A percentile compares a stretch with the other conserved stretches of the same genome.
These are phyloP conservation scores for Salix brachista DNA, from an alignment of 345 rosid genomes.

Conservation along the genomic window DNA sequence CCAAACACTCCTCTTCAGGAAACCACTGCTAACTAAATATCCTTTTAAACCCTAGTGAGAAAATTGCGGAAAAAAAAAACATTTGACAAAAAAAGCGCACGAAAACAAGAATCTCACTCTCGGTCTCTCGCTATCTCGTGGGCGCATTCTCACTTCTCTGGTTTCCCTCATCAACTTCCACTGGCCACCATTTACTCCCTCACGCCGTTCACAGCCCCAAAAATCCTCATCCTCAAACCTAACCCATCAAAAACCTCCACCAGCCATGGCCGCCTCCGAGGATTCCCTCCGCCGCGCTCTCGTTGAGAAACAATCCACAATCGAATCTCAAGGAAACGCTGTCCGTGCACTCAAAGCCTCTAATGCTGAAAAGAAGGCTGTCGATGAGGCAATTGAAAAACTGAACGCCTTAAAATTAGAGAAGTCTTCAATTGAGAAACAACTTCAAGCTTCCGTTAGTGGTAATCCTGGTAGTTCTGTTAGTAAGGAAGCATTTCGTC, in stretches of 20 bases:
- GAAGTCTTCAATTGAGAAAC: slow-evolving; percentile 67
- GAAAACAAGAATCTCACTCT: background rate
- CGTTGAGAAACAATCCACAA: slow-evolving; percentile 55
- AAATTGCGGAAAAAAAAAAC: background rate
- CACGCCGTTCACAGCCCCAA: slow-evolving; percentile 13
- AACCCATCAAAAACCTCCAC: background rate
- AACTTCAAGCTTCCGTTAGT: slow-evolving; percentile 52
- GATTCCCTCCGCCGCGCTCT: slow-evolving; percentile 61
- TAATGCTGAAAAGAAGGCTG: slow-evolving; percentile 45
- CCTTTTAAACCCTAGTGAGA: slow-evolving; percentile 26
- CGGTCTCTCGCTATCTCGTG: slow-evolving; percentile 14
- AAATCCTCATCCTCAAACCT: background rate
- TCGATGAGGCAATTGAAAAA: slow-evolving; percentile 68
- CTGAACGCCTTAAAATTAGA: slow-evolving; percentile 62
- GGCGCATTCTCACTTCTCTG: slow-evolving; percentile 36
- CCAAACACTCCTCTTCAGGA: too few relatives aligned
- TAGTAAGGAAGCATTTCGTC: slow-evolving; percentile 75
- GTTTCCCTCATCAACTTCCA: slow-evolving; percentile 29
- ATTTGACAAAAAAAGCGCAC: background rate
- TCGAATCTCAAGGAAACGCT: slow-evolving; percentile 68
- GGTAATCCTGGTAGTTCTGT: slow-evolving; percentile 38
- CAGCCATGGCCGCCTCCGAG: slow-evolving; percentile 56
- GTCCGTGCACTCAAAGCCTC: slow-evolving; percentile 76
- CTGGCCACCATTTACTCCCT: slow-evolving; percentile 22
- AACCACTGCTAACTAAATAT: too few relatives aligned